Evolutionary conservation across 768 basidiomycete genomes (phyloP).

Genomic region (Daedaleopsis sinensis): DNA sequence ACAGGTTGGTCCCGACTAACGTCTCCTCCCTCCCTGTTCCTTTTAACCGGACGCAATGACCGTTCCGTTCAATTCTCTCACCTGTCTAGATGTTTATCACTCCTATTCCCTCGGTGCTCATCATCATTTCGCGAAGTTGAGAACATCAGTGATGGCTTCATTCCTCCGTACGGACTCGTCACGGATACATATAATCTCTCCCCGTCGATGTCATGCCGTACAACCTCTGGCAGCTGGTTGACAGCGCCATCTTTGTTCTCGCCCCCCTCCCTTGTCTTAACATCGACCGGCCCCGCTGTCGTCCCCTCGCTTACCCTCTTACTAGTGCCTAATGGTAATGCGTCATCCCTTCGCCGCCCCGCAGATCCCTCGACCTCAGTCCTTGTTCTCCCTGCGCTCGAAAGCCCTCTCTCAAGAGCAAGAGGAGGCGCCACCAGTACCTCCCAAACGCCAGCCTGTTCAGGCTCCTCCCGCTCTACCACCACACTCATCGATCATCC

Average conservation of each 20-base stretch:
- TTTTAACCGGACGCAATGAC: background rate
- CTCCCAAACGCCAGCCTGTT: background rate
- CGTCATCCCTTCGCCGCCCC: background rate
- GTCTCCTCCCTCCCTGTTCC: no score
- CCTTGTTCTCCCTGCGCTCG: background rate
- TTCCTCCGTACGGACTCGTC: background rate
- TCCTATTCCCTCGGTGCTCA: background rate
- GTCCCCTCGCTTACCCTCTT: background rate
- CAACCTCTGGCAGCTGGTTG: background rate
- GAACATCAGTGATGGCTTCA: constrained; percentile 2
- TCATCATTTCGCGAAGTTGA: constrained; percentile 3
- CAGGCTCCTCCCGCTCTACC: background rate
- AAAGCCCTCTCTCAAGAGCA: background rate
- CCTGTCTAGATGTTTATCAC: background rate
- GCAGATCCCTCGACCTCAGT: background rate
- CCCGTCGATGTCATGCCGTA: background rate
- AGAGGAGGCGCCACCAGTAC: background rate
- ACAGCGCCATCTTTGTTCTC: background rate
- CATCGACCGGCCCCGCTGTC: background rate
- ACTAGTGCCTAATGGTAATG: background rate
- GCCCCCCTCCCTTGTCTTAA: background rate
- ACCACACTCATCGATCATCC: background rate
- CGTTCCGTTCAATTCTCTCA: background rate
- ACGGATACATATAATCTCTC: background rate
- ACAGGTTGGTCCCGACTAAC: no score